Evolutionary conservation across 192 early-diverging fungal species (phyloP), one percentile per base, ranked within the genome.

Genomic region (Cetraspora pellucida): DNA sequence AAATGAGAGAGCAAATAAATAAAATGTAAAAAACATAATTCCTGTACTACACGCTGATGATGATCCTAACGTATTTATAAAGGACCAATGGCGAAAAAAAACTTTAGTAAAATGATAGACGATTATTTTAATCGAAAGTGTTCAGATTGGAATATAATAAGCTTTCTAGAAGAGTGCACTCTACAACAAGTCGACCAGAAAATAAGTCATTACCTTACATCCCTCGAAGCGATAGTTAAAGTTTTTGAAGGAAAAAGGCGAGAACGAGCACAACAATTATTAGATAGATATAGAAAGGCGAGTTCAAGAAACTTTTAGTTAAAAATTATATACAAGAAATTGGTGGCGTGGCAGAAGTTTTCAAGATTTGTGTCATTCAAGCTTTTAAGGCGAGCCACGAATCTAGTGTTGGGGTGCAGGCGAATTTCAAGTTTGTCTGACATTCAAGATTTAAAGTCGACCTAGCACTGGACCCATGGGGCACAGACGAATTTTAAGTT

Each of bases 301-400:
- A 71, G 68, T 71, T 27, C 21, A 10, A 71, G 46, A 52, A 11
- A 52, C 10, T 23, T 54, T 46, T 71, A 13, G 45, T 31, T 37
- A 10, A 37, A 67, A 67, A 61, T 28, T 10, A 19, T 30, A 44
- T 67, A 44, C 14, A 45, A 68, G 46, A 45, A 68, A 50, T 71
- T 27, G 47, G 68, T 71, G 68, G 68, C 68, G 47, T 71, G 68
- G 50, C 21, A 52, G 47, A 61, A 31, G 7, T 52, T 57, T 66
- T 25, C 47, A 44, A 47, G 75, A 49, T 77, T 49, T 25, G 11
- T 66, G 21, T 66, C 75, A 64, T 77, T 61, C 75, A 77, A 77
- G 46, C 14, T 61, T 77, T 25, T 64, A 54, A 47, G 75, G 14
- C 44, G 75, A 77, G 75, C 75, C 44, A 77, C 75, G 63, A 77